These are phyloP conservation scores for Tolypocladium ovalisporum DNA, from an alignment of 2,329 filamentous ascomycete species.

Conservation along the genomic window DNA sequence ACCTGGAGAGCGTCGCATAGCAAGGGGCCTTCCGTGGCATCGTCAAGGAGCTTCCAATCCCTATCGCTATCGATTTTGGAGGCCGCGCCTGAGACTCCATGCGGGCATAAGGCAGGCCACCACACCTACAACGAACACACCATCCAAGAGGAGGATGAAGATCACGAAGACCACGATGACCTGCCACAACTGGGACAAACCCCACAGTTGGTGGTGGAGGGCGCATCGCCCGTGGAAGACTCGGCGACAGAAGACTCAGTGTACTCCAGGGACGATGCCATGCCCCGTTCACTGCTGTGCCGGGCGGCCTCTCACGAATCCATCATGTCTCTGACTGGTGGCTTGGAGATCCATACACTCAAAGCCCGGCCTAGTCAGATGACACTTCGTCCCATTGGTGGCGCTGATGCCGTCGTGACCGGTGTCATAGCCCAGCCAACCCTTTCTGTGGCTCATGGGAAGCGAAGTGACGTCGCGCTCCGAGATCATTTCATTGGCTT, in stretches of 20 bases:
- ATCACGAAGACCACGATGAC: constrained; percentile 20
- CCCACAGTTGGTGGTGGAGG: constrained; percentile 14
- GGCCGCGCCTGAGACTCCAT: constrained; percentile 14
- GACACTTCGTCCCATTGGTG: constrained; percentile 42
- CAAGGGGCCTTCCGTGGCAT: constrained; percentile 46
- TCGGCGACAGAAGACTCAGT: constrained; percentile 21
- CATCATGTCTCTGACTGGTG: constrained; percentile 74
- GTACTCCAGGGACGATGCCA: constrained; percentile 21
- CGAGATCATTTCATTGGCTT: constrained; percentile 41
- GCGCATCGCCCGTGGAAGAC: constrained; percentile 21
- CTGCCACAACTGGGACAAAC: constrained; percentile 8
- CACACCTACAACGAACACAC: constrained; percentile 15
- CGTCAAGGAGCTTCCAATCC: constrained; percentile 37
- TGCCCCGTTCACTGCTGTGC: constrained; percentile 39
- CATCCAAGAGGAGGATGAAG: constrained; percentile 29
- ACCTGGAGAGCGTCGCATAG: constrained; percentile 39
- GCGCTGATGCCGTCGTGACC: constrained; percentile 44
- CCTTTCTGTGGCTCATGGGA: constrained; percentile 34
- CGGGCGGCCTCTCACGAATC: constrained; percentile 75
- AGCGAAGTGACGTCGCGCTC: constrained; percentile 42
- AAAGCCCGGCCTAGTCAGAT: constrained; percentile 67
- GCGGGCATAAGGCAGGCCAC: constrained; percentile 8
- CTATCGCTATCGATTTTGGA: constrained; percentile 21
- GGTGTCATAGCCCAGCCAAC: constrained; percentile 50
- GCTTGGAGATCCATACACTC: constrained; percentile 82